Percentiles rank a stretch among this genome's conserved stretches.
Conservation (phyloP, 352 stramenopile genomes). For the Globisporangium iwayamae region DNA sequence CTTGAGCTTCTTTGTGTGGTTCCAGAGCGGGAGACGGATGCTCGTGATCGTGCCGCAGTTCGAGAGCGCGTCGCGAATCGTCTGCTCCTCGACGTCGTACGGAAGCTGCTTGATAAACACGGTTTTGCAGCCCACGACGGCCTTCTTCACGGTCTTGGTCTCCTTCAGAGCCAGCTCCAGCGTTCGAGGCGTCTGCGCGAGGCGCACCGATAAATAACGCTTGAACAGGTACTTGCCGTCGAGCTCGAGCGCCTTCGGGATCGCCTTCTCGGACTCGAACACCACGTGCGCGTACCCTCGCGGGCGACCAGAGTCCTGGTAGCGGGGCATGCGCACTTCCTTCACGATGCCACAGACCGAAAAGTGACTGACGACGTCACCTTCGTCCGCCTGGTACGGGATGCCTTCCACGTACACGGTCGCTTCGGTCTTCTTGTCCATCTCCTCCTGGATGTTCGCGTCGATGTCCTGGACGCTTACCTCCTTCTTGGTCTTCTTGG, state of each 20-base stretch:
- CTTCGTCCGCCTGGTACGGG: conserved; percentile 89
- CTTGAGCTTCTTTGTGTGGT: conserved; percentile 94
- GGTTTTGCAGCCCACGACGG: conserved; percentile 83
- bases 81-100: conserved; percentile 87
- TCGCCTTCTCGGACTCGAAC: conserved; percentile 73
- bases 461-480: conserved; percentile 15
- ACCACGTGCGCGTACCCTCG: conserved; percentile 92
- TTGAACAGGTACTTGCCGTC: conserved; percentile 87
- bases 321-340: conserved; percentile 92
- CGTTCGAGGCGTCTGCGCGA: conserved; percentile 65
- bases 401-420: conserved; percentile 96
- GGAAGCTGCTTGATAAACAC: conserved; percentile 95
- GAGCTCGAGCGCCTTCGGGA: conserved; percentile 80
- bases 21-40: conserved; percentile 92
- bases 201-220: conserved; percentile 89
- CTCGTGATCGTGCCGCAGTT: conserved; percentile 89
- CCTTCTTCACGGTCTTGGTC: conserved; percentile 61
- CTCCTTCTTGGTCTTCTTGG: conserved; percentile 24
- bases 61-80: conserved; percentile 80
- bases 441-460: conserved; percentile 46
- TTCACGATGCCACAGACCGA: conserved; percentile 83
- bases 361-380: conserved; percentile 91
- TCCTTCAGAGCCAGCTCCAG: conserved; percentile 71
- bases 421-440: conserved; percentile 70
- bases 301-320: conserved; percentile 89